Base-by-base conservation (phyloP, 192 early-diverging fungal genomes). In the Coemansia sp. region DNA sequence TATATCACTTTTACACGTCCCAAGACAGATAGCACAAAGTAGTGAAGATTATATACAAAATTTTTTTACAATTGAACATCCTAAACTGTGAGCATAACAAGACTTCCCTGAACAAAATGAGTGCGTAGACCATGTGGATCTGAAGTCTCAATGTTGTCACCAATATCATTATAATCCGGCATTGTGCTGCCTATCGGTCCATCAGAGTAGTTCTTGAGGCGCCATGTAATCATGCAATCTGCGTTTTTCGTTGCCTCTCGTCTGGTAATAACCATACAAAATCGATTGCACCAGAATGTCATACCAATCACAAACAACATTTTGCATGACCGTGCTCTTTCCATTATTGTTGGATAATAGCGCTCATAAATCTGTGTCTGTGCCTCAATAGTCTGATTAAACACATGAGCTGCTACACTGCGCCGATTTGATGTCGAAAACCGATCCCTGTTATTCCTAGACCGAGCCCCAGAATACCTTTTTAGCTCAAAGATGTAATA, bases 401-500 rank as follows among this genome's bases (percentile, higher is more conserved):
- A 46, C 17, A 60, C 20, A 21, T 36, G 11, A 24, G 17, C 31
- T 21, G 59, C 59, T 17, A 46, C 29, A 25, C 21, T 22, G 29
- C 59, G 24, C 7, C 29, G 17, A 25, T 60, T 60, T n/a, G 19
- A 33, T 19, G 20, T 7, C 2, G 31, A 17, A 23, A 46, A 24
- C 5, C 59, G 29, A 25, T n/a, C n/a, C 17, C 8, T 46, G 22
- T 46, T 60, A 19, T 8, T 39, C 14, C n/a, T 8, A 2, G 59
- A 24, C 8, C 1, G 33, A 42, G 4, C 17, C 8, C 59, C 59
- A 2, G 22, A 11, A 24, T 60, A 60, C 11, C 59, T 33, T 36
- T 60, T 60, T 33, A 31, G 59, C 33, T 60, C 59, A 8, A 60
- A 24, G 5, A 60, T 22, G 20, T 60, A 31, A 42, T 60, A 31